phyloP scores from a whole-genome alignment of 2,329 filamentous ascomycete genomes.

The Botrytis elliptica region DNA sequence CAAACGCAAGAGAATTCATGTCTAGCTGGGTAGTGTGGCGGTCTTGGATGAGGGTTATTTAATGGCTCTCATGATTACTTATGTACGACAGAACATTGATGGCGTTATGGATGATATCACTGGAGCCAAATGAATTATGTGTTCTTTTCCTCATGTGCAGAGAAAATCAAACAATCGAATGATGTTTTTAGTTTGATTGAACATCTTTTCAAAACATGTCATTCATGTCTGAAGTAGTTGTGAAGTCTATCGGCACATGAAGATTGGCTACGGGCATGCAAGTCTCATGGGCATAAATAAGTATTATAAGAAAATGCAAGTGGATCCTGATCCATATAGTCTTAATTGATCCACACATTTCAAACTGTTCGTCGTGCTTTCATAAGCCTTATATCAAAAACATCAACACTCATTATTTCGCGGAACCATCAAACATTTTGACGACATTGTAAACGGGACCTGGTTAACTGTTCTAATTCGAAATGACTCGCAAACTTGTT shows the following conservation, averaged over 20 bases:
- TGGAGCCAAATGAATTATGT: background rate
- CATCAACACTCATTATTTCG: too few species aligned
- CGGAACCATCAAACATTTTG: too few species aligned
- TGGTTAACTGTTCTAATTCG: too few species aligned
- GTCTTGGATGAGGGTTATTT: too few species aligned
- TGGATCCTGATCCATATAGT: too few species aligned
- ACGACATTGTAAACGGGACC: too few species aligned
- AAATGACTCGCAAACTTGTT: too few species aligned
- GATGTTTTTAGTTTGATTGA: background rate
- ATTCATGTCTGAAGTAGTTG: background rate
- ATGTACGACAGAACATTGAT: background rate
- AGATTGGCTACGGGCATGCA: background rate
- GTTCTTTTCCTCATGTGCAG: background rate
- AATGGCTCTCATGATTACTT: background rate
- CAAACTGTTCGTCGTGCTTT: too few species aligned
- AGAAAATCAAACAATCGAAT: background rate
- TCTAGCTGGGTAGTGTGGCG: background rate
- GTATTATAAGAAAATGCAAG: too few species aligned
- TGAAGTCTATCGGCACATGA: background rate
- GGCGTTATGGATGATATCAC: background rate
- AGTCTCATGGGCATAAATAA: too few species aligned
- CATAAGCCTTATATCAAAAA: too few species aligned
- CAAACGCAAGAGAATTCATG: constrained; percentile 30
- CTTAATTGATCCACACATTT: too few species aligned
- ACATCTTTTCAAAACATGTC: background rate